phyloP scores from a whole-genome alignment of 129 eudicot genomes.

The Saposhnikovia divaricata region DNA sequence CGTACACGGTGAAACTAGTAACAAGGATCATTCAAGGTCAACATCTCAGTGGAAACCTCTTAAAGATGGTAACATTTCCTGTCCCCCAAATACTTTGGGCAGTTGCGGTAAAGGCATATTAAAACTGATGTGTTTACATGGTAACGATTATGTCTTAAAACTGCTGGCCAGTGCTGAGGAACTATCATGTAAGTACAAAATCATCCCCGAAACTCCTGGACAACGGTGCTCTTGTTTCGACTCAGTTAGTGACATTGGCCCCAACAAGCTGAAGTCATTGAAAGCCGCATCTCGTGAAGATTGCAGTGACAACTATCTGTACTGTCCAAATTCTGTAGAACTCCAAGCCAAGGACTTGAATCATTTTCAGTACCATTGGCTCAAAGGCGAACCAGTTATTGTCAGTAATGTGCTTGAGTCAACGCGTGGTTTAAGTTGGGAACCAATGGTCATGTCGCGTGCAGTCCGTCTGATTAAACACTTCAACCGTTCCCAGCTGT shows the following conservation, averaged over 20 bases:
- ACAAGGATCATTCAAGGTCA: background rate
- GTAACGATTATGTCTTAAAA: constrained; percentile 3
- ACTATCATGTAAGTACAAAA: background rate
- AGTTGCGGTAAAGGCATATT: constrained; percentile 14
- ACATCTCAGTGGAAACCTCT: constrained; percentile 18
- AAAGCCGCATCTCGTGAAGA: constrained; percentile 24
- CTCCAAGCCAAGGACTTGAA: constrained; percentile 17
- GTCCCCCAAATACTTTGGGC: constrained; percentile 13
- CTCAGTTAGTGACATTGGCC: background rate
- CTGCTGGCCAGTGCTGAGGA: constrained; percentile 13
- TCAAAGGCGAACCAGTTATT: constrained; percentile 39
- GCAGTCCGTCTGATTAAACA: constrained; percentile 31
- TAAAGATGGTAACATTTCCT: constrained; percentile 22
- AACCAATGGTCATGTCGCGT: constrained; percentile 62
- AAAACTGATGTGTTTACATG: background rate
- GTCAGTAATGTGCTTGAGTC: constrained; percentile 41
- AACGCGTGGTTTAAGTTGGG: constrained; percentile 49
- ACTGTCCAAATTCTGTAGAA: constrained; percentile 28
- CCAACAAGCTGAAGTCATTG: background rate
- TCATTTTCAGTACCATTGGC: constrained; percentile 49
- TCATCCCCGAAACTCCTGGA: background rate
- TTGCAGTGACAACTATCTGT: constrained; percentile 25
- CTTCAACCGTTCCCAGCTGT: background rate
- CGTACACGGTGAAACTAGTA: background rate
- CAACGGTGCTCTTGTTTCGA: constrained; percentile 10